A percentile compares a stretch with the other conserved stretches of the same genome.
These are phyloP conservation scores for Agrocybe pediades DNA, from an alignment of 768 basidiomycete species.

Conservation along the genomic window DNA sequence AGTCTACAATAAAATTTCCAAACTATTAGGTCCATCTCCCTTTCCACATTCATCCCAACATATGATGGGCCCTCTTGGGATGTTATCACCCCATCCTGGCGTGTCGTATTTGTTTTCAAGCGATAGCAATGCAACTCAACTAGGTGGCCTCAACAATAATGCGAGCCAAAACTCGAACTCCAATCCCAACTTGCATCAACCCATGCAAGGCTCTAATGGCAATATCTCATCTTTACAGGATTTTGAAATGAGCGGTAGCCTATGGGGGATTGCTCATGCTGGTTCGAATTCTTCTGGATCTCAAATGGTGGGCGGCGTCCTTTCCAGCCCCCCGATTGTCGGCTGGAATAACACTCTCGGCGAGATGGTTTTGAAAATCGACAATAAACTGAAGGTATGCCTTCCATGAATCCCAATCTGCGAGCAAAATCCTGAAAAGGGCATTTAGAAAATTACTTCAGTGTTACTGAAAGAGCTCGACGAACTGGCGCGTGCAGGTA, in stretches of 20 bases:
- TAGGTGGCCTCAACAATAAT: constrained; percentile 5
- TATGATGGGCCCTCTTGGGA: constrained; percentile 78
- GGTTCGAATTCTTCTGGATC: constrained; percentile 23
- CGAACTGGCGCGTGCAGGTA: constrained; percentile 74
- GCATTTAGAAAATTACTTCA: constrained; percentile 71
- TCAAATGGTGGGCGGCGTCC: constrained; percentile 27
- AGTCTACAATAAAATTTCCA: constrained; percentile 84
- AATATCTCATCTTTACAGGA: constrained; percentile 11
- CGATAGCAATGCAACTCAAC: constrained; percentile 28
- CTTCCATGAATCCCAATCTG: neutral
- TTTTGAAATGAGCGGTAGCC: constrained; percentile 46
- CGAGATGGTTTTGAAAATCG: constrained; percentile 80
- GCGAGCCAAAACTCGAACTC: constrained; percentile 26
- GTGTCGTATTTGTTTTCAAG: constrained; percentile 76
- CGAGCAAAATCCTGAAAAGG: neutral
- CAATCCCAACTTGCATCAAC: constrained; percentile 38
- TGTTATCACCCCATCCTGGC: constrained; percentile 78
- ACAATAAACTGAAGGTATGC: constrained; percentile 78
- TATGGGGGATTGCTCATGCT: constrained; percentile 76
- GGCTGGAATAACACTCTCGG: constrained; percentile 63
- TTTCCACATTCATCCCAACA: constrained; percentile 66
- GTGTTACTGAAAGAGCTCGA: constrained; percentile 83
- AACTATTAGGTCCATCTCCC: constrained; percentile 81
- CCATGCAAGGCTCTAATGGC: constrained; percentile 7
- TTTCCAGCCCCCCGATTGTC: constrained; percentile 48